Percentiles rank a stretch among this genome's conserved stretches.
Evolutionary conservation across 1,284 basidiomycete genomes (phyloP).

Genomic region (Neonothopanus nambi): DNA sequence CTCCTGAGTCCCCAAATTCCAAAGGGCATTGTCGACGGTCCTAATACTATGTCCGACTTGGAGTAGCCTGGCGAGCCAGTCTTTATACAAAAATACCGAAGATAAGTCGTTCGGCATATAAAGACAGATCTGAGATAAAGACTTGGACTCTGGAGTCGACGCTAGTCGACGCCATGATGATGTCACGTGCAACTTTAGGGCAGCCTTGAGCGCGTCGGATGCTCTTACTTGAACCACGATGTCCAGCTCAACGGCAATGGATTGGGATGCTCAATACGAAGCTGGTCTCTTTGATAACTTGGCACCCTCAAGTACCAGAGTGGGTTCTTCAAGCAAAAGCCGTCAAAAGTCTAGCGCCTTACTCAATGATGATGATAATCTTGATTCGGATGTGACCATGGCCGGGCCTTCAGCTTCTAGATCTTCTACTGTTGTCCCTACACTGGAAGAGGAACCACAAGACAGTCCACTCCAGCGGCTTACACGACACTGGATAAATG

Average conservation of each 20-base stretch:
- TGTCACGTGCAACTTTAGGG: background rate
- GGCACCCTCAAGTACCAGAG: background rate
- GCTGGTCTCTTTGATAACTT: constrained; percentile 9
- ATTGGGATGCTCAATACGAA: constrained; percentile 13
- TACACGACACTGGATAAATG: constrained; percentile 83
- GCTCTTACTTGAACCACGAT: background rate
- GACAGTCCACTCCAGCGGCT: constrained; percentile 60
- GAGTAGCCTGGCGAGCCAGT: no score
- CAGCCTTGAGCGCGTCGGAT: constrained; percentile 1
- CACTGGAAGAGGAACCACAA: constrained; percentile 5
- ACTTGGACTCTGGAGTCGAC: no score
- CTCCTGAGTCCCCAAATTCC: no score
- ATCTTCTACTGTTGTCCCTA: background rate
- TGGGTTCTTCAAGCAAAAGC: background rate
- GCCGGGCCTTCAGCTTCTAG: background rate
- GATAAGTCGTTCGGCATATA: no score
- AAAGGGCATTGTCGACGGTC: no score
- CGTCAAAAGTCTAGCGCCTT: constrained; percentile 2
- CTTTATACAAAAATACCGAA: no score
- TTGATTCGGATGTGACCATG: constrained; percentile 7
- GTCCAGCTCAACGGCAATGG: constrained; percentile 4
- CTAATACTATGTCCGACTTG: no score
- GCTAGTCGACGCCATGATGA: no score
- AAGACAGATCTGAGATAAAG: no score
- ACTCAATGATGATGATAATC: constrained; percentile 5